Evolutionary conservation across 768 basidiomycete species (phyloP).

Genomic region (Fistulinella prunicolor): DNA sequence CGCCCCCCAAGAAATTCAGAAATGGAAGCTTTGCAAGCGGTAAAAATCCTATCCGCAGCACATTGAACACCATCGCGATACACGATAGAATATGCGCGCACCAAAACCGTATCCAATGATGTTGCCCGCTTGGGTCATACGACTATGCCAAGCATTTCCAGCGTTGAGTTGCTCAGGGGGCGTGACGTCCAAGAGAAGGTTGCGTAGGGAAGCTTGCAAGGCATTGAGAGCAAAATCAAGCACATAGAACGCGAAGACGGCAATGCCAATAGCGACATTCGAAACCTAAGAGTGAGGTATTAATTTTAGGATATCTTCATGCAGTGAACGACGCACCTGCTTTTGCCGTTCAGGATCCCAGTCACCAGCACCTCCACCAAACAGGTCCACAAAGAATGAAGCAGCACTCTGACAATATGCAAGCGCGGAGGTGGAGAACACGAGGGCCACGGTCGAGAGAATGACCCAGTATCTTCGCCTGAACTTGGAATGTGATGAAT

Average conservation of each 20-base stretch:
- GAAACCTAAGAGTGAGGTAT: constrained; percentile 45
- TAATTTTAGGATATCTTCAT: background rate
- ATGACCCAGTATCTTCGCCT: constrained; percentile 91
- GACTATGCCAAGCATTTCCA: constrained; percentile 98
- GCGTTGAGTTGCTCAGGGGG: constrained; percentile 86
- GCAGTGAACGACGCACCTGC: constrained; percentile 42
- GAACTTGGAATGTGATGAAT: constrained; percentile 87
- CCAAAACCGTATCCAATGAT: constrained; percentile 93
- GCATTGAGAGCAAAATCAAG: constrained; percentile 98
- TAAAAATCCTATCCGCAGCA: constrained; percentile 60
- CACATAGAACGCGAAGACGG: constrained; percentile 86
- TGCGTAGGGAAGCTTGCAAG: constrained; percentile 86
- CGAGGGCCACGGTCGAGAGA: constrained; percentile 80
- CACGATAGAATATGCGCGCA: constrained; percentile 30
- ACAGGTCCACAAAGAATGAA: constrained; percentile 68
- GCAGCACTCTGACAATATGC: constrained; percentile 82
- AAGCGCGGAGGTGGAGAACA: constrained; percentile 71
- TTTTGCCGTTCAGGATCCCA: constrained; percentile 78
- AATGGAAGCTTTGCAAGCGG: constrained; percentile 81
- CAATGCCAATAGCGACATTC: constrained; percentile 76
- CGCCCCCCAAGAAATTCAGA: constrained; percentile 78
- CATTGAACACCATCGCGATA: constrained; percentile 5
- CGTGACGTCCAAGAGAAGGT: constrained; percentile 88
- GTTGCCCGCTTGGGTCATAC: constrained; percentile 96
- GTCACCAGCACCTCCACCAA: constrained; percentile 74